Evolutionary conservation across 495 filamentous ascomycete genomes (phyloP), one percentile per base, ranked within the genome.

Genomic region (Annulohypoxylon maeteangense): DNA sequence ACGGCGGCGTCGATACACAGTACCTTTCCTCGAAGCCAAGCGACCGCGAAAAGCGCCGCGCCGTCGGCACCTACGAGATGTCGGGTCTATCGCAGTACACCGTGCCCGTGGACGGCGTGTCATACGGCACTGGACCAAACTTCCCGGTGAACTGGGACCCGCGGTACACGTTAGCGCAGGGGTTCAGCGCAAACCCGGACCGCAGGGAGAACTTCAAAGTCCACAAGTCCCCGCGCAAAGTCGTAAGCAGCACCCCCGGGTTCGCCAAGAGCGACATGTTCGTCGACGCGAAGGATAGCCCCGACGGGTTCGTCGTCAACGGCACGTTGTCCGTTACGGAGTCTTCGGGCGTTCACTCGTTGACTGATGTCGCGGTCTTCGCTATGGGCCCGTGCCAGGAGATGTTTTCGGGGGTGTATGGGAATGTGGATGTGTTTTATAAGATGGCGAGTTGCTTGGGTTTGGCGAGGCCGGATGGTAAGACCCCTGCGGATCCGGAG

Each of bases 71-170:
- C 12, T 93, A 93, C 81, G 68, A 84, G 65, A 84, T 87, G 50
- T 87, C 88, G 3, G 91, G 91, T 1, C 77, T 89, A 3, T 90
- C 87, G n/a, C 90, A 92, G 78, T 93, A 93, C 81, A 86, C 85
- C 1, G 79, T 82, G 11, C 64, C 79, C 20, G 72, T 74, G 38
- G 47, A 78, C 11, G 70, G 84, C 55, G 58, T 81, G 73, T 82
- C 74, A 44, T 92, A 91, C 83, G 85, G 81, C 65, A 89, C 90
- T 7, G 88, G 88, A 14, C 81, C 85, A 10, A 84, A 90, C 78
- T 93, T 93, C 82, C 91, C 91, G 27, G 78, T 85, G 32, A 91
- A 90, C 81, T 92, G 91, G 91, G 89, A 91, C 71, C 91, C 91
- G 38, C 86, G 91, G 23, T 93, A 93, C 80, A 88, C 90, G 12